Evolutionary conservation across 345 rosid genomes (phyloP), one percentile per base, ranked within the genome.

Genomic region (Eucalyptus polybractea): DNA sequence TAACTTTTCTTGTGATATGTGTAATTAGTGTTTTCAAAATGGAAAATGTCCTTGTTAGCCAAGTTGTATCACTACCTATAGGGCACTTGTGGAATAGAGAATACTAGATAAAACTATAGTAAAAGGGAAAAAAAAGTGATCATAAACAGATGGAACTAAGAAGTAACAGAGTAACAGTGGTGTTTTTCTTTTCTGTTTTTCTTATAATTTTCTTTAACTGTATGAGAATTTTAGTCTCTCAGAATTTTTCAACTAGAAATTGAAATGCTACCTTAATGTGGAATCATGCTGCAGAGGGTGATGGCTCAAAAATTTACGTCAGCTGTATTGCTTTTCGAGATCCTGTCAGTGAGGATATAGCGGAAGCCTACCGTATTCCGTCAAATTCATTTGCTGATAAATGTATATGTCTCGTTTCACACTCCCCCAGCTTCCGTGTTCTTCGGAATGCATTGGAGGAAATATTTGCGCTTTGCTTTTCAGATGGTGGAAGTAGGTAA

Each of bases 251-350:
- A 21, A 76, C 5, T 21, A 76, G 85, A 76, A 40, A 76, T 76
- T 76, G 85, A 76, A 76, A 76, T 76, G 47, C 85, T 76, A 76
- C 85, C 29, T 76, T 76, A 76, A 76, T 40, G 47, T 76, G 47
- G 85, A 76, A 76, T 76, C 47, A 13, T 88, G 76, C 87, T 90
- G 89, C 92, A 97, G 99, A 98, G 98, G 99, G 99, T 69, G 99
- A 97, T 94, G 99, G 99, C 15, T 93, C 99, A 29, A 97, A 98
- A 91, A 97, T 98, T 90, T 97, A 96, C 89, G 97, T 98, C 91
- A 96, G 99, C 87, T 98, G 99, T 94, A 93, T 97, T 87, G 96
- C 99, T 58, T 98, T 97, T 91, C 95, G 98, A 86, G 99, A 98
- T 95, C 99, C 97, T 86, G 99, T 98, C 90, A 93, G 96, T 62